phyloP scores from a whole-genome alignment of 1,139 yeast genomes.

The Saccharomyces pastorianus region DNA sequence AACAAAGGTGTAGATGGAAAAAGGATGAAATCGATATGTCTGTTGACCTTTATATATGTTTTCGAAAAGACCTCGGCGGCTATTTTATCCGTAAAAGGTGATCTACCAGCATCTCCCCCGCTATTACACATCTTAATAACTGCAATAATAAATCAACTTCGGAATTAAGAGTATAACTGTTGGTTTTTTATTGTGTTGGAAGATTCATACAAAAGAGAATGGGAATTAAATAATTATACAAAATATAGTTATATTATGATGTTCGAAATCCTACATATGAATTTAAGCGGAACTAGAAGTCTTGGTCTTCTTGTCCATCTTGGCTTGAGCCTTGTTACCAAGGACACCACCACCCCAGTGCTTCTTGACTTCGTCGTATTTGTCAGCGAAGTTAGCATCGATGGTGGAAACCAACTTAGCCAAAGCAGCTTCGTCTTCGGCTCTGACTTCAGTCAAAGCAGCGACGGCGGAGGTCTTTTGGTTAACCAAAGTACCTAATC shows the following conservation, averaged over 20 bases:
- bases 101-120: background rate
- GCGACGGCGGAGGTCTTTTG: conserved; percentile 95
- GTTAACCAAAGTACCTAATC: conserved; percentile 96
- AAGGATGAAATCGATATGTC: background rate
- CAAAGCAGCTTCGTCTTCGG: conserved; percentile 91
- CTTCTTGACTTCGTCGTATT: conserved; percentile 91
- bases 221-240: background rate
- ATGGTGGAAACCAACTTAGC: conserved; percentile 88
- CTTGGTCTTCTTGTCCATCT: conserved; percentile 51
- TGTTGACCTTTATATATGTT: background rate
- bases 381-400: conserved; percentile 83
- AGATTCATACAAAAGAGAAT: background rate
- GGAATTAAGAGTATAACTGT: background rate
- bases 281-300: conserved; percentile 34
- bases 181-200: background rate
- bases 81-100: background rate
- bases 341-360: conserved; percentile 99
- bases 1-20: background rate
- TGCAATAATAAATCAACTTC: background rate
- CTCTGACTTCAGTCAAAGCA: conserved; percentile 87
- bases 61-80: background rate
- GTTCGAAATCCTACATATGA: background rate
- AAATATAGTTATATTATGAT: background rate
- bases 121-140: background rate
- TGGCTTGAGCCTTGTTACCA: conserved; percentile 87